Conservation (phyloP, 371 early-diverging fungal species). For the Cokeromyces recurvatus region DNA sequence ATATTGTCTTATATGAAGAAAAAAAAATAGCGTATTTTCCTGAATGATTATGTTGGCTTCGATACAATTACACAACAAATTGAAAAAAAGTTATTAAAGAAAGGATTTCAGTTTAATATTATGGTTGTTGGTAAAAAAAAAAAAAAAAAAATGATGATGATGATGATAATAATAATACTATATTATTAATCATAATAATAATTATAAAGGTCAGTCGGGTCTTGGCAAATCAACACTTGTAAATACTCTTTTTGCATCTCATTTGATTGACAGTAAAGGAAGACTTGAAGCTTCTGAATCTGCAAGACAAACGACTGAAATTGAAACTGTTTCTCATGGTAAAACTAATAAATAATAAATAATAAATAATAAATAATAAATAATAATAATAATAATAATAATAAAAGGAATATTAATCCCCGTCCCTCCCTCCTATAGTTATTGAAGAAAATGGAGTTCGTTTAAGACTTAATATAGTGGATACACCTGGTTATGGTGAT, state of each 20-base stretch:
- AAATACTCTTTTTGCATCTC: constrained; percentile 90
- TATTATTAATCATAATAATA: no score
- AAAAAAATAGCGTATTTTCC: no score
- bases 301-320: constrained; percentile 81
- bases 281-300: constrained; percentile 70
- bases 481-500: constrained; percentile 76
- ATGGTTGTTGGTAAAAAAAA: constrained; percentile 83
- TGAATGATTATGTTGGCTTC: constrained; percentile 92
- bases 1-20: no score
- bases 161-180: no score
- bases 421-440: no score
- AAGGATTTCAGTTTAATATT: constrained; percentile 93
- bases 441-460: constrained; percentile 85
- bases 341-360: no score
- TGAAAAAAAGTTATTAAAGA: constrained; percentile 86
- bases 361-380: no score
- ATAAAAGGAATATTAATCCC: no score
- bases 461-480: constrained; percentile 79
- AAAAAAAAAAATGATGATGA: no score
- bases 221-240: constrained; percentile 98
- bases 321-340: constrained; percentile 78
- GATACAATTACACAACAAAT: constrained; percentile 93
- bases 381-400: no score
- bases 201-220: constrained; percentile 85
- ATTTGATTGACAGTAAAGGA: constrained; percentile 82